Evolutionary conservation across 2,329 filamentous ascomycete species (phyloP).

Genomic region (Fusarium citri): DNA sequence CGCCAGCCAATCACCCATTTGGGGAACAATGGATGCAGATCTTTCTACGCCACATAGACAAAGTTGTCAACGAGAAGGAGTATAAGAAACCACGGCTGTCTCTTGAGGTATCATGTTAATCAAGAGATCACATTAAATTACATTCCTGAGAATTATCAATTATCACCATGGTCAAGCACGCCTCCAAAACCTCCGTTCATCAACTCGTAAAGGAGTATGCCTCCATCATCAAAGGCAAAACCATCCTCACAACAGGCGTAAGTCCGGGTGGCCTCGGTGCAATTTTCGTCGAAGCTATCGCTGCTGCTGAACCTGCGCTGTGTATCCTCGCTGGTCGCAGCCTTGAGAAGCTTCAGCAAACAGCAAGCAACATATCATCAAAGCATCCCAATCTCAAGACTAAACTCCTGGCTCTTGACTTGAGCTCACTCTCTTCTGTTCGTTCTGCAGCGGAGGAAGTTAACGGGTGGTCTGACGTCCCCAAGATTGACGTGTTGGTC

Average conservation of each 20-base stretch:
- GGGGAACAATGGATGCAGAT: not conserved
- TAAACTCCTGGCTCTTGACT: not conserved
- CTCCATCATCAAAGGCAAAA: conserved; percentile 11
- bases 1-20: not conserved
- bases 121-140: too few relatives aligned
- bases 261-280: conserved; percentile 15
- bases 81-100: not conserved
- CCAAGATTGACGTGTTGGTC: conserved; percentile 7
- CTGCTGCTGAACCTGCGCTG: not conserved
- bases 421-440: conserved; percentile 4
- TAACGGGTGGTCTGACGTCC: not conserved
- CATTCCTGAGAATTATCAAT: not conserved
- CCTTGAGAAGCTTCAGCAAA: conserved; percentile 11
- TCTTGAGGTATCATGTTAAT: not conserved
- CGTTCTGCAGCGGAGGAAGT: conserved; percentile 5
- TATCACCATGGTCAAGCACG: conserved; percentile 1
- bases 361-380: not conserved
- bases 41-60: not conserved
- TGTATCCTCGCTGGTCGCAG: conserved; percentile 13
- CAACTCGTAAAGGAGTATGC: conserved; percentile 14
- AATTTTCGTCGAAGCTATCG: conserved; percentile 2
- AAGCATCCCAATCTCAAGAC: not conserved
- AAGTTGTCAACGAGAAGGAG: not conserved
- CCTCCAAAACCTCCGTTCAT: conserved; percentile 1
- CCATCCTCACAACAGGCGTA: conserved; percentile 9